Evolutionary conservation across 345 rosid genomes (phyloP).

Genomic region (Citrus unshiu): DNA sequence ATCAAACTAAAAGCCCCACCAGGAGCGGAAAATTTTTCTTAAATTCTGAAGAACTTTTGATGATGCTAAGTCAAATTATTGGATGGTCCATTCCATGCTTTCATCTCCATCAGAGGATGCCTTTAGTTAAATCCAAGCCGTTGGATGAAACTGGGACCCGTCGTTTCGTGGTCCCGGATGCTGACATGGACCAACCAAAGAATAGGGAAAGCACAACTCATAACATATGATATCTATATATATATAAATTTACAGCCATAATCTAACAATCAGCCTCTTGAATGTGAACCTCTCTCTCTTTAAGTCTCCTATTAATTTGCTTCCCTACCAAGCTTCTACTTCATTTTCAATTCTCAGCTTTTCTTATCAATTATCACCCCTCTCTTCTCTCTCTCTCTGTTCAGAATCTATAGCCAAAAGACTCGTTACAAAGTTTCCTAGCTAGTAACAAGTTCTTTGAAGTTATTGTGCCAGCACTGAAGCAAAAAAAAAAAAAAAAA

Average conservation of each 20-base stretch:
- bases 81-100: neutral
- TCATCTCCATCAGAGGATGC: neutral
- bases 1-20: constrained; percentile 24
- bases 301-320: constrained; percentile 35
- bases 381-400: constrained; percentile 9
- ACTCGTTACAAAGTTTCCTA: neutral
- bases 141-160: neutral
- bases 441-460: neutral
- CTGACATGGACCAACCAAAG: constrained; percentile 27
- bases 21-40: constrained; percentile 2
- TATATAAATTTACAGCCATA: constrained; percentile 19
- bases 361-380: constrained; percentile 5
- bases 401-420: constrained; percentile 1
- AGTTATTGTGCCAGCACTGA: constrained; percentile 4
- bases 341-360: constrained; percentile 21
- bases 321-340: constrained; percentile 31
- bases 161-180: neutral
- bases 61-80: constrained; percentile 23
- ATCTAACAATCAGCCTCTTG: constrained; percentile 24
- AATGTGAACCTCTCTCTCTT: no score
- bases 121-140: constrained; percentile 21
- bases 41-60: constrained; percentile 6
- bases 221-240: neutral
- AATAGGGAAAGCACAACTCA: constrained; percentile 5
- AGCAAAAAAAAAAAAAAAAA: constrained; percentile 5